A percentile compares a stretch with the other conserved stretches of the same genome.
Conservation (phyloP, 139 green algal genomes). For the Eudorina sp. region DNA sequence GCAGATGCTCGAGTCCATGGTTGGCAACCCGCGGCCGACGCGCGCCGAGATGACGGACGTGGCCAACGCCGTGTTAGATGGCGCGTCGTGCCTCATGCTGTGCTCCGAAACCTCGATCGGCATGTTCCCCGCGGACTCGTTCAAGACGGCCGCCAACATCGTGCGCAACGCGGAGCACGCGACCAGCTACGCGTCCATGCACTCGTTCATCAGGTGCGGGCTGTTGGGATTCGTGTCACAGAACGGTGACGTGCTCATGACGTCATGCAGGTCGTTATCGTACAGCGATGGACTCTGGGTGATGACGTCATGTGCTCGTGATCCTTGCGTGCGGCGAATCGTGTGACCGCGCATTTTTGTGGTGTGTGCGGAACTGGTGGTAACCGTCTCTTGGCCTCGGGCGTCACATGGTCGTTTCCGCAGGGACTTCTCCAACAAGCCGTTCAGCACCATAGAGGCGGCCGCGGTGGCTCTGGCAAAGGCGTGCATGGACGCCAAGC, state of each 20-base stretch:
- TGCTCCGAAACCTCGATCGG: conserved; percentile 68
- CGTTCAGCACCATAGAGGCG: conserved; percentile 69
- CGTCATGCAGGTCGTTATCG: too few species aligned
- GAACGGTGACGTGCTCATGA: too few species aligned
- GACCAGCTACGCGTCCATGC: conserved; percentile 69
- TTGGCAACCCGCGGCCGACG: conserved; percentile 70
- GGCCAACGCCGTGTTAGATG: conserved; percentile 74
- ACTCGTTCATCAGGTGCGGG: conserved; percentile 71
- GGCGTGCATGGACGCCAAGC: conserved; percentile 51
- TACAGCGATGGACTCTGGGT: too few species aligned
- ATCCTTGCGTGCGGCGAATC: too few species aligned
- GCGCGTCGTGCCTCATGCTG: conserved; percentile 70
- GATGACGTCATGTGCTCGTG: too few species aligned
- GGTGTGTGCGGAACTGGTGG: too few species aligned
- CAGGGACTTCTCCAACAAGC: conserved; percentile 65
- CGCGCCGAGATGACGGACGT: conserved; percentile 79
- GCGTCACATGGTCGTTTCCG: not conserved
- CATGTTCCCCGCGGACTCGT: conserved; percentile 67
- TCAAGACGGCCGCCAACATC: conserved; percentile 64
- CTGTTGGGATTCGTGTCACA: too few species aligned
- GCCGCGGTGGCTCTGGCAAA: conserved; percentile 56
- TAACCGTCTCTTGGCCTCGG: too few species aligned
- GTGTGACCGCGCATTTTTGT: too few species aligned
- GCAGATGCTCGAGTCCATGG: conserved; percentile 75
- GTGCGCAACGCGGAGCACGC: conserved; percentile 70